phyloP scores from a whole-genome alignment of 129 eudicot species.

The Tanacetum coccineum region DNA sequence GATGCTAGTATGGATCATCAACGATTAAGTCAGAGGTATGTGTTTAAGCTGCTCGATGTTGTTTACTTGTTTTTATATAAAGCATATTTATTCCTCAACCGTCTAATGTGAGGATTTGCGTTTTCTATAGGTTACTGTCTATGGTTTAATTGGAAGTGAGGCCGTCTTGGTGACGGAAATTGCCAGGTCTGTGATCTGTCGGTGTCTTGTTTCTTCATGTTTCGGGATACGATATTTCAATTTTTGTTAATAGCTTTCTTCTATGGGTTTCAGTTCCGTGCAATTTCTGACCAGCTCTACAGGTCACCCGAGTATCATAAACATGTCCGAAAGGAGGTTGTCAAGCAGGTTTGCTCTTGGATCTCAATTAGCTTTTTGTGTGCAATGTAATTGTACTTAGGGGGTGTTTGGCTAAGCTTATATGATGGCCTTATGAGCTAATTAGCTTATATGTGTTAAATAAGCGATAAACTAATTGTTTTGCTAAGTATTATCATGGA shows the following conservation, averaged over 20 bases:
- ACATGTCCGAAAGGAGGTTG: conserved; percentile 82
- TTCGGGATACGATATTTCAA: not conserved
- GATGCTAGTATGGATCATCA: conserved; percentile 83
- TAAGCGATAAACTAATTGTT: too few relatives aligned
- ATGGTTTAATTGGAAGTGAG: conserved; percentile 65
- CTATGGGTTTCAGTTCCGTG: conserved; percentile 62
- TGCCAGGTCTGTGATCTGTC: conserved; percentile 52
- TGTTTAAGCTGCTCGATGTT: conserved; percentile 50
- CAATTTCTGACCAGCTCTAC: conserved; percentile 75
- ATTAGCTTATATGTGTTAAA: too few relatives aligned
- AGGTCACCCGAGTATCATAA: conserved; percentile 74
- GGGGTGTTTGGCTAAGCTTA: too few relatives aligned
- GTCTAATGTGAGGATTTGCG: too few relatives aligned
- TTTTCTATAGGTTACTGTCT: too few relatives aligned
- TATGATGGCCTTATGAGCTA: too few relatives aligned
- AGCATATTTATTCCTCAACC: too few relatives aligned
- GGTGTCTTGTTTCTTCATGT: conserved; percentile 6
- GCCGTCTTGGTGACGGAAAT: conserved; percentile 83
- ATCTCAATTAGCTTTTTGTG: not conserved
- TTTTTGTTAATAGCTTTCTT: not conserved
- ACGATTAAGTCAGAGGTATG: conserved; percentile 67
- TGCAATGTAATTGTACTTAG: not conserved
- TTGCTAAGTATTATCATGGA: too few relatives aligned
- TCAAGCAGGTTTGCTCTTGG: conserved; percentile 64
- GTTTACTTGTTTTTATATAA: too few relatives aligned